These are phyloP conservation scores for Dendrobium nobile DNA, from an alignment of 106 monocot genomes.

Conservation along the genomic window DNA sequence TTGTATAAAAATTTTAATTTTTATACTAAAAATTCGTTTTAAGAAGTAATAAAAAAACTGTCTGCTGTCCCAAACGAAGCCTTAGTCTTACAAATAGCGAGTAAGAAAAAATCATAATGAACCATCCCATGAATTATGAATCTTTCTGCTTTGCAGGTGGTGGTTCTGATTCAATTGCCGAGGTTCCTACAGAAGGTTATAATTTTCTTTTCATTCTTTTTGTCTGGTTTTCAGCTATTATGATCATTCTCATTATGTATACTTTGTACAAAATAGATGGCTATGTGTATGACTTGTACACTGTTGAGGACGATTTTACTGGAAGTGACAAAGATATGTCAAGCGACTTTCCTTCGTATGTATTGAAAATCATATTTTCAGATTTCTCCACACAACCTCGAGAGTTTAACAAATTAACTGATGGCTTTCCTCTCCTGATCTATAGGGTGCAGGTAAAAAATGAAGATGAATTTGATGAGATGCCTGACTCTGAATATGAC, in stretches of 20 bases:
- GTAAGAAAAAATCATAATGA: background rate
- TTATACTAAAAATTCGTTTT: background rate
- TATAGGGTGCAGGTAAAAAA: constrained; percentile 54
- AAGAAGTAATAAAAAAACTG: too few species aligned
- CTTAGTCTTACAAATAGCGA: background rate
- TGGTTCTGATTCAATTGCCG: constrained; percentile 1
- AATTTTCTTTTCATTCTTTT: background rate
- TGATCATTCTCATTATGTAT: background rate
- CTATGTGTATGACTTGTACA: constrained; percentile 76
- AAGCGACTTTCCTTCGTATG: constrained; percentile 49
- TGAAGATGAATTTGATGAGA: constrained; percentile 52
- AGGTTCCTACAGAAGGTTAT: background rate
- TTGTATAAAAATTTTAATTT: too few species aligned
- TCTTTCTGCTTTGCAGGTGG: background rate
- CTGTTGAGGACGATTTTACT: constrained; percentile 31
- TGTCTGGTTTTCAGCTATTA: background rate
- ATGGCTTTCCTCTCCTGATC: background rate
- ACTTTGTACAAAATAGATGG: constrained; percentile 20
- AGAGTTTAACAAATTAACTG: background rate
- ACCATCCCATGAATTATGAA: background rate
- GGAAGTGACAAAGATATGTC: constrained; percentile 16
- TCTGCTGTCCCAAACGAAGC: too few species aligned
- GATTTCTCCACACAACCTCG: background rate
- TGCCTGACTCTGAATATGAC: constrained; percentile 40
- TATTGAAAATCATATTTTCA: background rate